Evolutionary conservation across 208 protist species (phyloP), one percentile per base, ranked within the genome.

Genomic region (Leishmania braziliensis): DNA sequence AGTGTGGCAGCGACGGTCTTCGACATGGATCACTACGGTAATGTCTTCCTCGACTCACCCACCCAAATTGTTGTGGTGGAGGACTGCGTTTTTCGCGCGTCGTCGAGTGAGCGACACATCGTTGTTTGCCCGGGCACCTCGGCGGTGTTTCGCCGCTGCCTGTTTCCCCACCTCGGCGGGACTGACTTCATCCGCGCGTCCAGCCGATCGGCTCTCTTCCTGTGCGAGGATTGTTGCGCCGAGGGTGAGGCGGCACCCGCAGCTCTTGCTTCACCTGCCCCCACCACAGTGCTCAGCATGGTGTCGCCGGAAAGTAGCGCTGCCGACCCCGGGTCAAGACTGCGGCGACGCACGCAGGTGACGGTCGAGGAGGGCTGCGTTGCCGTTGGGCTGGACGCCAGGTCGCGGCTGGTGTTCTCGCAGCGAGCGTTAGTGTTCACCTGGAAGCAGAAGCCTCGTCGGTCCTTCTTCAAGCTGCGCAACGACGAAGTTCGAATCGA

Each of bases 121-220:
- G 81, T 89, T 46, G 60, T 86, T 2, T 83, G 83, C n/a, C 87
- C 87, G 3, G 77, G 81, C 56, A 92, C 85, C 5, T 78, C 87
- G 63, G 93, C 91, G 23, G 80, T 89, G 68, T 95, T 96, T 79
- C 83, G 81, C 0, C 77, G 77, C 60, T 93, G 90, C 72, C 60
- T 62, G 71, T 96, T 91, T 80, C 69, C 66, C 10, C 70, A 79
- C 48, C 20, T 72, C 8, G 66, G 53, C 16, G 46, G 78, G 65
- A 33, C 33, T 26, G 86, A 85, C 53, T 74, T 89, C 53, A 70
- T 89, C 54, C 82, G 75, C 77, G 43, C 75, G 14, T 43, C 82
- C 1, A 68, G 63, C 23, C 77, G 68, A 62, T 54, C 78, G 9
- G 39, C 82, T 3, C 70, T 82, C 23, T 83, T 74, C 60, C 48